A percentile compares a stretch with the other conserved stretches of the same genome.
Conservation (phyloP, 1,284 basidiomycete genomes). For the Coriolopsis trogii region DNA sequence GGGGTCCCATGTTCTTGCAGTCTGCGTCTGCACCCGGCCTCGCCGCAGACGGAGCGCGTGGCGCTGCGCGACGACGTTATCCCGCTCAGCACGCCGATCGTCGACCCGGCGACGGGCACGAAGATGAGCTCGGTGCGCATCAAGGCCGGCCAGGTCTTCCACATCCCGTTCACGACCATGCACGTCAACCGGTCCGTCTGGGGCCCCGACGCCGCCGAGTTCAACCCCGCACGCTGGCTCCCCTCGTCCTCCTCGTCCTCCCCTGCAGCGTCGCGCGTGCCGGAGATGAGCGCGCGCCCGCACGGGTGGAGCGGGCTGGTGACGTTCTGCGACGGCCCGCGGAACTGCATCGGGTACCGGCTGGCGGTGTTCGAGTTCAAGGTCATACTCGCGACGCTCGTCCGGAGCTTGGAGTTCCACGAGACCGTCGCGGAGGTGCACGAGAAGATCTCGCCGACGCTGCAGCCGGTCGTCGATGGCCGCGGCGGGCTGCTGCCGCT, state of each 20-base stretch:
- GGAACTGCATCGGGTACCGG: slow-evolving; percentile 42
- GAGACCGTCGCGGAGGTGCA: slow-evolving; percentile 37
- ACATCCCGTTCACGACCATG: slow-evolving; percentile 36
- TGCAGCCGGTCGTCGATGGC: slow-evolving; percentile 41
- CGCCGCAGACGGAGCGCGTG: slow-evolving; percentile 41
- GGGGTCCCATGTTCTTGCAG: slow-evolving; percentile 22
- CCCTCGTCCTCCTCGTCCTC: too few relatives aligned
- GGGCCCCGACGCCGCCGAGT: slow-evolving; percentile 44
- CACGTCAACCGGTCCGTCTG: slow-evolving; percentile 43
- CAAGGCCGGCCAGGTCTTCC: slow-evolving; percentile 42
- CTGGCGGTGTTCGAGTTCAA: slow-evolving; percentile 43
- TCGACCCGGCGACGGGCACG: slow-evolving; percentile 33
- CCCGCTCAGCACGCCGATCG: slow-evolving; percentile 44
- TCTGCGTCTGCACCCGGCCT: slow-evolving; percentile 44
- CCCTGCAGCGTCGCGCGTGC: slow-evolving; percentile 34
- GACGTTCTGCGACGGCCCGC: slow-evolving; percentile 45
- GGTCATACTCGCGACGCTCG: slow-evolving; percentile 40
- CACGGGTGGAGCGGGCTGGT: slow-evolving; percentile 35
- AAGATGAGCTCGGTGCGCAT: slow-evolving; percentile 36
- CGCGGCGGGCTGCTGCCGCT: slow-evolving; percentile 30
- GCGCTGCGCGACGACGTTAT: slow-evolving; percentile 45
- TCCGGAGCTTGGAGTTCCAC: slow-evolving; percentile 40
- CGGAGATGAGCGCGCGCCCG: slow-evolving; percentile 33
- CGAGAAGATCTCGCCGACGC: slow-evolving; percentile 38
- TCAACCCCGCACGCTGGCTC: slow-evolving; percentile 45